phyloP scores from a whole-genome alignment of 2,329 filamentous ascomycete genomes.

The Onygenales sp. region DNA sequence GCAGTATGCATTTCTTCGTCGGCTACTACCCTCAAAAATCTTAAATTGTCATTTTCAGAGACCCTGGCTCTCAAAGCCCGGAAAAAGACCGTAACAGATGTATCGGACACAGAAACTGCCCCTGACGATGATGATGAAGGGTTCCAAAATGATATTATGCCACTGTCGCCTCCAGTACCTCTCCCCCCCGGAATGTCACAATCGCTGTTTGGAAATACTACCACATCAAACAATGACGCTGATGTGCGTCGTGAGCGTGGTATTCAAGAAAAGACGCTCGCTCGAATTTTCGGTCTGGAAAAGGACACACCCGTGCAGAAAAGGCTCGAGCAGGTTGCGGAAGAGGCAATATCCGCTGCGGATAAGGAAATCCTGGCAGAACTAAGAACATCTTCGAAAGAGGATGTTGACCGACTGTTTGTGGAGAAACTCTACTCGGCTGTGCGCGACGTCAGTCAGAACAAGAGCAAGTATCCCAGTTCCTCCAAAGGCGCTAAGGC shows the following conservation, averaged over 20 bases:
- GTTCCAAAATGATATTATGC: conserved; percentile 25
- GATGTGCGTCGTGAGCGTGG: conserved; percentile 12
- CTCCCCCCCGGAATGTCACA: neutral
- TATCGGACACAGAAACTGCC: conserved; percentile 43
- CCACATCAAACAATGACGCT: conserved; percentile 11
- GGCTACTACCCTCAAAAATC: conserved; percentile 43
- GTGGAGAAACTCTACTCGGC: conserved; percentile 10
- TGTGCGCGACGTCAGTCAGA: conserved; percentile 4
- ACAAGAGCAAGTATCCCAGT: conserved; percentile 3
- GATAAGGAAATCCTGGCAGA: conserved; percentile 6
- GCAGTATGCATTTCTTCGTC: conserved; percentile 47
- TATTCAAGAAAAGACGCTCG: conserved; percentile 14
- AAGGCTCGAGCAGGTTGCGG: conserved; percentile 8
- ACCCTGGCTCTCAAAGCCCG: conserved; percentile 40
- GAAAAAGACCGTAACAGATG: conserved; percentile 33
- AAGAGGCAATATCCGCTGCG: conserved; percentile 7
- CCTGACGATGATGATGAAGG: conserved; percentile 33
- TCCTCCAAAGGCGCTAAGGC: conserved; percentile 37
- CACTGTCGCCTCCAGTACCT: conserved; percentile 8
- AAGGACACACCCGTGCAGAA: conserved; percentile 7
- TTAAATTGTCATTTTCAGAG: conserved; percentile 52
- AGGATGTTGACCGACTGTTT: conserved; percentile 9
- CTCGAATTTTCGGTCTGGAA: conserved; percentile 12
- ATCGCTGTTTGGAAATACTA: conserved; percentile 1
- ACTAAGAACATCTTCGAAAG: neutral